Evolutionary conservation across 73 alveolate species (phyloP).

Genomic region (Tetrahymena thermophila): DNA sequence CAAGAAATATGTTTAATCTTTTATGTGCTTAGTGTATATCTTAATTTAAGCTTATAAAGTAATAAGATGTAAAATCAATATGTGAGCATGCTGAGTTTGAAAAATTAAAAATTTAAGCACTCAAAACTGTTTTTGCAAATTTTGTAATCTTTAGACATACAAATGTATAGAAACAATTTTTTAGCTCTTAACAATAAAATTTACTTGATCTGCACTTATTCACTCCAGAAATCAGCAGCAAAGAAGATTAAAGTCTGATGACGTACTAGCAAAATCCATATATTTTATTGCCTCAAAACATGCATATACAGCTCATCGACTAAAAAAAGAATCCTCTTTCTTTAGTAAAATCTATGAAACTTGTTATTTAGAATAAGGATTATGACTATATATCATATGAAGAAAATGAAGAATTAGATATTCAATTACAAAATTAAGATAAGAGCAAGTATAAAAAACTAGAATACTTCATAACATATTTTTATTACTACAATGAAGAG

Average conservation of each 20-base stretch:
- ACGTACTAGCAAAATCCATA: background rate
- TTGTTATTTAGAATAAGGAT: background rate
- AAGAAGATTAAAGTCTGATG: background rate
- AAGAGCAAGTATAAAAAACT: too few relatives aligned
- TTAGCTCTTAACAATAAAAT: background rate
- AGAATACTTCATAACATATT: background rate
- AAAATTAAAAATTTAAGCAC: background rate
- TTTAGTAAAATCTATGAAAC: background rate
- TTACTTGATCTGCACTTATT: background rate
- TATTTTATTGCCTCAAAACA: background rate
- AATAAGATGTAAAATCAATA: too few relatives aligned
- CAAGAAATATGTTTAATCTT: background rate
- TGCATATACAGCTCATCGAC: background rate
- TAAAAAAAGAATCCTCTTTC: background rate
- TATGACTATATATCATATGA: background rate
- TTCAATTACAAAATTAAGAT: background rate
- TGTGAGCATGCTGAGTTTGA: too few relatives aligned
- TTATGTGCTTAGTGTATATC: background rate
- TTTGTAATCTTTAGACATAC: background rate
- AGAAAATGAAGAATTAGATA: background rate
- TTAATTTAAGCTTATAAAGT: too few relatives aligned
- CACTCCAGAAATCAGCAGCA: background rate
- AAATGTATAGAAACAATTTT: too few relatives aligned
- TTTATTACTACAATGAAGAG: background rate
- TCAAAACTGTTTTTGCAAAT: background rate